Percentiles rank a stretch among this genome's conserved stretches.
Evolutionary conservation across 768 basidiomycete genomes (phyloP).

Genomic region (Rickenella mellea): DNA sequence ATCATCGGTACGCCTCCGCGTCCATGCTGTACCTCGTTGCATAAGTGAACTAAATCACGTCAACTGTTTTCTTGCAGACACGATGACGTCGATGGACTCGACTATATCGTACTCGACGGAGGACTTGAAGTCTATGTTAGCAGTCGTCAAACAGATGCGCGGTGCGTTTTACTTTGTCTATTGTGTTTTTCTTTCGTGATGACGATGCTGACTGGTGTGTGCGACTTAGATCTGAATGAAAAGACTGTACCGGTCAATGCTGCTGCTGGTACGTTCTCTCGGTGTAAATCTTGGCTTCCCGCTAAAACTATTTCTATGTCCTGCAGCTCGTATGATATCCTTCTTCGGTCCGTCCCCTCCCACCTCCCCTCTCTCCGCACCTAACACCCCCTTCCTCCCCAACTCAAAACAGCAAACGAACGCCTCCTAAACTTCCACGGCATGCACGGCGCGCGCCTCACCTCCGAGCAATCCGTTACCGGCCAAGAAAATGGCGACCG

Average conservation of each 20-base stretch:
- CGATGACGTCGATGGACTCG: slow-evolving; percentile 1
- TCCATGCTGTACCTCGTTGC: background rate
- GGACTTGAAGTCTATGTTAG: background rate
- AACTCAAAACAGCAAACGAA: background rate
- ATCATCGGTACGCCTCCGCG: background rate
- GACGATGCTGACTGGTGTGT: background rate
- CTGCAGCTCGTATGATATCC: background rate
- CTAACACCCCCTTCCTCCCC: background rate
- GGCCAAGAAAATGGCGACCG: background rate
- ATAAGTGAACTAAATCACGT: background rate
- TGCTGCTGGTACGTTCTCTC: background rate
- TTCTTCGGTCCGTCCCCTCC: background rate
- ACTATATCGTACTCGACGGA: background rate
- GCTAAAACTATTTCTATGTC: background rate
- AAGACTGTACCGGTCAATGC: background rate
- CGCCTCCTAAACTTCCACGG: background rate
- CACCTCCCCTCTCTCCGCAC: background rate
- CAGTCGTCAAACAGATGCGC: background rate
- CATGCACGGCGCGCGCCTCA: background rate
- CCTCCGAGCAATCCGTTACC: background rate
- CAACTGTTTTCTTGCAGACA: background rate
- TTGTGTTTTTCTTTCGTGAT: background rate
- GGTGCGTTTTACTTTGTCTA: background rate
- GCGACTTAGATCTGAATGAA: background rate
- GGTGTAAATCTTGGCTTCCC: background rate